Base-by-base conservation (phyloP, 2,329 filamentous ascomycete genomes). In the Fusarium burgessii region DNA sequence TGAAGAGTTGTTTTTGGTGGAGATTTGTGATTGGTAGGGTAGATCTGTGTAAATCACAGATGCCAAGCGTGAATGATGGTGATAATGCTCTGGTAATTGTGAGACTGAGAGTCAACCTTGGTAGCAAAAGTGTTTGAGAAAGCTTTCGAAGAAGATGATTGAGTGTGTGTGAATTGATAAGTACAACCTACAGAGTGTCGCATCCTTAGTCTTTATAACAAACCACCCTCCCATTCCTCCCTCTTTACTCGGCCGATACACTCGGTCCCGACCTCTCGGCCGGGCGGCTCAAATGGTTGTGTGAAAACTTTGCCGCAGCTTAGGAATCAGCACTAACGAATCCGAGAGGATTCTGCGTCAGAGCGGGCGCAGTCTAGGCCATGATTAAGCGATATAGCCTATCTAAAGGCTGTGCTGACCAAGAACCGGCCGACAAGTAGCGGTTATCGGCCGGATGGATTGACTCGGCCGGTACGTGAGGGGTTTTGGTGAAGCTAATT, bases 181-280 rank as follows among this genome's bases (percentile, higher is more conserved):
- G 4, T 1, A 17, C n/a, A 41, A 36, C 0, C 0, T 6, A 7
- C n/a, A 1, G 8, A 8, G n/a, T 7, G 43, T 23, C 11, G 2
- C 40, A 6, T 33, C 29, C 13, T 29, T 3, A 7, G 14, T 32
- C 68, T 69, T 71, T 71, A 71, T 71, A 72, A 20, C 25, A 29
- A 7, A 23, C 2, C 12, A 7, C 7, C 1, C 6, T 2, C 3
- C 2, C 5, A 1, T 6, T 7, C 1, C 0, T 2, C 1, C 7
- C 2, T 3, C 7, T 1, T 8, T 2, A 45, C 25, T 33, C 68
- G 68, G 68, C 64, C 68, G 68, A 72, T 35, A 32, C 0, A 0
- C 1, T 35, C 68, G 63, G 55, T 3, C 4, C 55, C 58, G 64
- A 14, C 0, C 0, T 7, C 7, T 58, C 50, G 46, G 42, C 68